A percentile compares a stretch with the other conserved stretches of the same genome.
Evolutionary conservation across 108 stramenopile genomes (phyloP).

Genomic region (Nannochloropsis granulata): DNA sequence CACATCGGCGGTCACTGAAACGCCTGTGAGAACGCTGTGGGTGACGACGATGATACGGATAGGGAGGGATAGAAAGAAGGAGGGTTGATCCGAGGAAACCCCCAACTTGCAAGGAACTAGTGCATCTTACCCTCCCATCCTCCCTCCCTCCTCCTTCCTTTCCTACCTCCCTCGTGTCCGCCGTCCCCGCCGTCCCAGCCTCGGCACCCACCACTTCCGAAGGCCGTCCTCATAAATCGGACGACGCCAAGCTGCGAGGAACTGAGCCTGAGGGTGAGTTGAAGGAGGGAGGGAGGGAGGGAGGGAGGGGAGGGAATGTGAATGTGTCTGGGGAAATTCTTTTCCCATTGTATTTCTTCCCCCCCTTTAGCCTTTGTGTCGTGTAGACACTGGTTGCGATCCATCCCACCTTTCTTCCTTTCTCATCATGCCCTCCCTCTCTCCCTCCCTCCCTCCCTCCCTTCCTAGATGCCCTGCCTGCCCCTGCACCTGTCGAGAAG

Average conservation of each 20-base stretch:
- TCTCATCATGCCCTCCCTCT: background rate
- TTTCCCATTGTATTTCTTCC: background rate
- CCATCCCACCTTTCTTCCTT: background rate
- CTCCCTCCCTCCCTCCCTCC: background rate
- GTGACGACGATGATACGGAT: no score
- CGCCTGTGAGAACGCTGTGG: no score
- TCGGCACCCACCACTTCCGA: no score
- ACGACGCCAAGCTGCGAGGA: no score
- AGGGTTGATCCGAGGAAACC: no score
- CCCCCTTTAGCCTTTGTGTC: background rate
- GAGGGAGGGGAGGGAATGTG: no score
- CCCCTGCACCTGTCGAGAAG: background rate
- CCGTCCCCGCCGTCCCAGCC: background rate
- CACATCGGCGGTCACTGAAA: no score
- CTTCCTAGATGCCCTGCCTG: background rate
- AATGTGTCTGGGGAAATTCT: background rate
- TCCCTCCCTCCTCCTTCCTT: background rate
- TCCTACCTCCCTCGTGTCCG: background rate
- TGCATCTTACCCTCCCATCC: background rate
- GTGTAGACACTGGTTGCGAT: background rate
- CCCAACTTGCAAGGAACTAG: no score
- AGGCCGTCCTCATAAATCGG: no score
- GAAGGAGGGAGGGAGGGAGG: no score
- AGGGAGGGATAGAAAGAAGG: no score
- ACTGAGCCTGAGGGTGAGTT: no score